These are phyloP conservation scores for Senna tora DNA, from an alignment of 306 rosid species.

Conservation along the genomic window DNA sequence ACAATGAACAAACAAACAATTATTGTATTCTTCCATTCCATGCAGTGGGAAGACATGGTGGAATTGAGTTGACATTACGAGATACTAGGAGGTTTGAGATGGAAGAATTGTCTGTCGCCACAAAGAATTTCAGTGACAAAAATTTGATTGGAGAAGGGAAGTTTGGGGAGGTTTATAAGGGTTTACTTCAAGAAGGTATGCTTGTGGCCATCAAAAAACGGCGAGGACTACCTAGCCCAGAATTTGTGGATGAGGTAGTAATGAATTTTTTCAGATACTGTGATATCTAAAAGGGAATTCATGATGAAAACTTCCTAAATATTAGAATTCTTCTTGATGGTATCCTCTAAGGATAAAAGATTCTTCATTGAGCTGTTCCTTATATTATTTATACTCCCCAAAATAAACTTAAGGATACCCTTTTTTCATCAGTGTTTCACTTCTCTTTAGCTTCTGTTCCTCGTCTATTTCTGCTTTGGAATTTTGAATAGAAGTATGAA, in stretches of 20 bases:
- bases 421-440: not conserved
- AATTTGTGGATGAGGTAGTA: constrained; percentile 62
- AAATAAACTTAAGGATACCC: not conserved
- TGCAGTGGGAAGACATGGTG: constrained; percentile 68
- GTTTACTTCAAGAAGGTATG: constrained; percentile 72
- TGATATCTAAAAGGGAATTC: not conserved
- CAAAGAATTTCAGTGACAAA: constrained; percentile 69
- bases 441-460: not conserved
- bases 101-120: constrained; percentile 80
- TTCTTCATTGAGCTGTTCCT: constrained; percentile 1
- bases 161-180: constrained; percentile 78
- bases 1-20: constrained; percentile 15
- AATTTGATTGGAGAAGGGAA: constrained; percentile 88
- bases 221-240: constrained; percentile 56
- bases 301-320: not conserved
- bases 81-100: constrained; percentile 78
- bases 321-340: constrained; percentile 3
- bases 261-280: not conserved
- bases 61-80: constrained; percentile 60
- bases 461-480: not conserved
- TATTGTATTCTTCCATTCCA: constrained; percentile 26
- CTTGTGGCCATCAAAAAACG: constrained; percentile 72
- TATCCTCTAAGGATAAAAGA: not conserved
- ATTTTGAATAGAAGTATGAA: not conserved
- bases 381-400: not conserved